These are phyloP conservation scores for Lathyrus sativus DNA, from an alignment of 306 rosid species.

Conservation along the genomic window DNA sequence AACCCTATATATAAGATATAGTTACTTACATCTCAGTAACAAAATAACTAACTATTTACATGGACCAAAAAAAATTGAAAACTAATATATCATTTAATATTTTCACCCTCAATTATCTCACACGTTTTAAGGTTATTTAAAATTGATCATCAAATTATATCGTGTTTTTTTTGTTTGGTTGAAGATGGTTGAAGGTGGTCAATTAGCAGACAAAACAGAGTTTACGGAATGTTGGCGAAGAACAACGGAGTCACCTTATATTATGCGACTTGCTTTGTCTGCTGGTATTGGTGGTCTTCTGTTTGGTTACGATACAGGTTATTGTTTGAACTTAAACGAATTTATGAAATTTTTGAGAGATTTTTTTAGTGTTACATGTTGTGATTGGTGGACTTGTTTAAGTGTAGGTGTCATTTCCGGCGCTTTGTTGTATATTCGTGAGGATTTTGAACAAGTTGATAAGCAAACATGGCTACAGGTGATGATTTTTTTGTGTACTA, in stretches of 20 bases:
- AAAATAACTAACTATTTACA: no score
- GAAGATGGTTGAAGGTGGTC: conserved; percentile 53
- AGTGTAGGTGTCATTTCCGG: conserved; percentile 85
- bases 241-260: conserved; percentile 64
- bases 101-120: no score
- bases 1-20: no score
- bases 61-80: no score
- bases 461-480: conserved; percentile 84
- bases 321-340: background rate
- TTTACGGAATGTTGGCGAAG: conserved; percentile 66
- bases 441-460: conserved; percentile 62
- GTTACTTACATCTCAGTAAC: no score
- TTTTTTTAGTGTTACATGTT: background rate
- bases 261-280: conserved; percentile 80
- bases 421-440: conserved; percentile 78
- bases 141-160: background rate
- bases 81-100: no score
- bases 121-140: background rate
- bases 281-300: conserved; percentile 90
- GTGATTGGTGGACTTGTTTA: background rate
- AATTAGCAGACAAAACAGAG: conserved; percentile 48
- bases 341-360: no score
- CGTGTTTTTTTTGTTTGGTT: background rate
- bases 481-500: background rate
- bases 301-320: conserved; percentile 83